A percentile compares a stretch with the other conserved stretches of the same genome.
These are phyloP conservation scores for Triticum turgidum DNA, from an alignment of 176 grass and related monocot genomes.

Conservation along the genomic window DNA sequence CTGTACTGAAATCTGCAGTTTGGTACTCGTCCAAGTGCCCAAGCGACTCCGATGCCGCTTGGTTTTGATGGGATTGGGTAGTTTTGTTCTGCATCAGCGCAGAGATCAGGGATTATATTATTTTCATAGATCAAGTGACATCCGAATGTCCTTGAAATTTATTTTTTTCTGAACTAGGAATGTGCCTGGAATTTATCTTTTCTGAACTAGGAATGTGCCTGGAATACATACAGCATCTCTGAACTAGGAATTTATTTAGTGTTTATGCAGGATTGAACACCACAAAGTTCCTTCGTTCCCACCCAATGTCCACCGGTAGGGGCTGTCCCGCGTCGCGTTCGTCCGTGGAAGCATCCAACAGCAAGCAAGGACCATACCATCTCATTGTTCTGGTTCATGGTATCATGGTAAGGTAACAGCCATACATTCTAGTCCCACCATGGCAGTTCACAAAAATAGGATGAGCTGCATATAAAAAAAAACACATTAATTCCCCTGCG, in stretches of 20 bases:
- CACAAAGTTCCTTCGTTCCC: background rate
- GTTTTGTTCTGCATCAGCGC: background rate
- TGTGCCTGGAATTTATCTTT: background rate
- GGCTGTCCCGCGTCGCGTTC: background rate
- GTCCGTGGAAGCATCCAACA: slow-evolving; percentile 27
- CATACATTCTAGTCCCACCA: background rate
- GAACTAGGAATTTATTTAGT: background rate
- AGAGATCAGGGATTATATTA: no score
- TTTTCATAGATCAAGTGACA: background rate
- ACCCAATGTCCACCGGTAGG: background rate
- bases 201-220: no score
- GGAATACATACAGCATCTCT: background rate
- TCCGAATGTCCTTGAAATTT: background rate
- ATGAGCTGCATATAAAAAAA: background rate
- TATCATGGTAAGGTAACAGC: slow-evolving; percentile 69
- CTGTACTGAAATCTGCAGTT: no score
- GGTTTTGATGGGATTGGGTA: background rate
- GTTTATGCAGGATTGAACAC: slow-evolving; percentile 16
- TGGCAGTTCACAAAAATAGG: background rate
- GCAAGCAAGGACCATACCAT: slow-evolving; percentile 61
- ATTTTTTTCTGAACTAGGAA: no score
- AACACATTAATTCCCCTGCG: background rate
- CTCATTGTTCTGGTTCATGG: slow-evolving; percentile 87
- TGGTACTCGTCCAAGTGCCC: background rate
- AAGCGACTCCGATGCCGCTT: background rate